Evolutionary conservation across 1,284 basidiomycete species (phyloP).

Genomic region (Pascua sp.): DNA sequence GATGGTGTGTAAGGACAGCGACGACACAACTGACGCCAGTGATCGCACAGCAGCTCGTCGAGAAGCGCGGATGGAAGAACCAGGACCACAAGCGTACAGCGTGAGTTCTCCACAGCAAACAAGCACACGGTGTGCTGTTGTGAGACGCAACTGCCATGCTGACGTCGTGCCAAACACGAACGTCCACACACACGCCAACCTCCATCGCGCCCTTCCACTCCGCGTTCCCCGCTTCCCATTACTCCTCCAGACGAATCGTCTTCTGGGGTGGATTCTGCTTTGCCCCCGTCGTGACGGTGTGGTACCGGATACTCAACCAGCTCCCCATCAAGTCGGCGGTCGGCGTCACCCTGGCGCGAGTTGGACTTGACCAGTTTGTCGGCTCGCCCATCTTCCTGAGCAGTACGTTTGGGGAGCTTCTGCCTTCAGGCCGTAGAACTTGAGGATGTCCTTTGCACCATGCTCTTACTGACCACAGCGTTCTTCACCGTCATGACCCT

Average conservation of each 20-base stretch:
- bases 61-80: slow-evolving; percentile 47
- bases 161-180: background rate
- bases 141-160: background rate
- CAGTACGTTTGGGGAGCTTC: slow-evolving; percentile 23
- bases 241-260: slow-evolving; percentile 42
- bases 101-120: slow-evolving; percentile 30
- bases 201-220: background rate
- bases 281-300: slow-evolving; percentile 48
- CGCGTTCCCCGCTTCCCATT: background rate
- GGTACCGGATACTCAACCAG: slow-evolving; percentile 44
- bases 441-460: background rate
- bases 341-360: slow-evolving; percentile 37
- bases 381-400: slow-evolving; percentile 48
- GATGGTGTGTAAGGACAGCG: slow-evolving; percentile 34
- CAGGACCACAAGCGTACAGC: slow-evolving; percentile 50
- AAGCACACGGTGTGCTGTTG: background rate
- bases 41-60: slow-evolving; percentile 54
- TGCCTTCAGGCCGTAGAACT: background rate
- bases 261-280: slow-evolving; percentile 50
- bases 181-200: background rate
- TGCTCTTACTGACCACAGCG: slow-evolving; percentile 21
- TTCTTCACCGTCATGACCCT: slow-evolving; percentile 53
- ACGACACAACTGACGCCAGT: slow-evolving; percentile 20
- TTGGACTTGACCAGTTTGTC: slow-evolving; percentile 51
- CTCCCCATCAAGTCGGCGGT: slow-evolving; percentile 40